Evolutionary conservation across 2,329 filamentous ascomycete genomes (phyloP), one percentile per base, ranked within the genome.

Genomic region (Apiospora malaysiana): DNA sequence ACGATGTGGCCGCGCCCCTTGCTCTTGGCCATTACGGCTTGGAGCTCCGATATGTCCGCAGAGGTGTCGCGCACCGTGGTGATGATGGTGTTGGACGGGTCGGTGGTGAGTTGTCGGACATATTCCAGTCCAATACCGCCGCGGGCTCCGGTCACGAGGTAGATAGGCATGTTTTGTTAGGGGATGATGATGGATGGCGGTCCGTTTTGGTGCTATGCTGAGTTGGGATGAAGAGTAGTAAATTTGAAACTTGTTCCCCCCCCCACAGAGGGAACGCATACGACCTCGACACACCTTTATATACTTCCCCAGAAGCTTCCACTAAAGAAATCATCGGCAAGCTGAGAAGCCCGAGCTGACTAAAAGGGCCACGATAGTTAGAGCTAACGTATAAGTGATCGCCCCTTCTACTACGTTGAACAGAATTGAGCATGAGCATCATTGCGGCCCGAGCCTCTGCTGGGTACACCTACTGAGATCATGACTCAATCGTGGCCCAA

Each of bases 1-100:
- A 82, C 71, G 8, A 63, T 40, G 4, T 63, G 56, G 32, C 56
- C 56, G 32, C 56, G 56, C 40, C 56, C 56, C 27, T 63, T 32
- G 32, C 32, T 40, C 10, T n/a, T 63, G 56, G 56, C 32, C 8
- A 63, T 23, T 9, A 63, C 56, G 27, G n/a, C 18, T n/a, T 63
- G 32, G 4, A 63, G 56, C n/a, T 63, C 21, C 1, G 32, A 40
- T 23, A 63, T 63, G 56, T 63, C 27, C 18, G 56, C 56, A 21
- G 56, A 63, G 4, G 56, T 23, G 18, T 63, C 56, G 37, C 56
- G 56, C 32, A 63, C 32, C 21, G 56, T 63, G 21, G 32, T 21
- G 56, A 63, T 40, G 56, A 63, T 32, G 18, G 10, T 63, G 56
- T 63, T 63, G 56, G 56, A 63, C 16, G 56, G 18, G 56, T 63